phyloP scores from a whole-genome alignment of 2,329 filamentous ascomycete genomes.

The Cercospora brassicicola region DNA sequence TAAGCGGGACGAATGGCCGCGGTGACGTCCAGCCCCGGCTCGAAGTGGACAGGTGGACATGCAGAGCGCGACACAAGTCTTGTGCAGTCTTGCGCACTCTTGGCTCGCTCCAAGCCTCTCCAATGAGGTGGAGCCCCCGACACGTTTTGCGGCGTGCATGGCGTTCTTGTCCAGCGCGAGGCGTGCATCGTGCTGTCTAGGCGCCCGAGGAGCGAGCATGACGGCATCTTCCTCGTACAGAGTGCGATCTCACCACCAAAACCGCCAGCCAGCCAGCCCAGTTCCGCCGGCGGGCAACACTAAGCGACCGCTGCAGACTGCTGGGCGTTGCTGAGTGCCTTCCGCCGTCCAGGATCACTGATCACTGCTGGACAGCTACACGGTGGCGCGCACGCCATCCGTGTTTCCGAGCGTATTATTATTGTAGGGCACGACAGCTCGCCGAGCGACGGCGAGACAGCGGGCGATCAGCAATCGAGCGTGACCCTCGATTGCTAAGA shows the following conservation, averaged over 20 bases:
- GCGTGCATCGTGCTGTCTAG: slow-evolving; percentile 9
- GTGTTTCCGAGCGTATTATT: slow-evolving; percentile 4
- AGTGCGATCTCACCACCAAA: slow-evolving; percentile 9
- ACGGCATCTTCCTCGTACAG: slow-evolving; percentile 15
- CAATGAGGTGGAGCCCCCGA: slow-evolving; percentile 10
- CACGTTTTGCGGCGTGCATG: slow-evolving; percentile 23
- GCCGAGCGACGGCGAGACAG: slow-evolving; percentile 1
- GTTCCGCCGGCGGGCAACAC: neutral
- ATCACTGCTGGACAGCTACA: neutral
- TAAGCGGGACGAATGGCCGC: slow-evolving; percentile 16
- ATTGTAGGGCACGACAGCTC: neutral
- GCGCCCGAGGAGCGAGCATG: slow-evolving; percentile 6
- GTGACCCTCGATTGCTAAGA: slow-evolving; percentile 6
- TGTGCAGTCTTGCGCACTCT: slow-evolving; percentile 26
- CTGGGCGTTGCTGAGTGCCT: neutral
- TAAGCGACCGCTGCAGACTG: slow-evolving; percentile 5
- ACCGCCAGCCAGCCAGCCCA: neutral
- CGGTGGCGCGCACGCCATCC: neutral
- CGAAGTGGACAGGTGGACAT: slow-evolving; percentile 12
- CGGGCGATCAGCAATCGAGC: slow-evolving; percentile 9
- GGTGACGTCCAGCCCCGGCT: slow-evolving; percentile 14
- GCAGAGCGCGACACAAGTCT: slow-evolving; percentile 19
- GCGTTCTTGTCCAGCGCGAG: neutral
- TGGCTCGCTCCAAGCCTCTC: slow-evolving; percentile 20
- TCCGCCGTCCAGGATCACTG: neutral